Percentiles rank a stretch among this genome's conserved stretches.
These are phyloP conservation scores for Jatropha podagrica DNA, from an alignment of 441 rosid species.

Conservation along the genomic window DNA sequence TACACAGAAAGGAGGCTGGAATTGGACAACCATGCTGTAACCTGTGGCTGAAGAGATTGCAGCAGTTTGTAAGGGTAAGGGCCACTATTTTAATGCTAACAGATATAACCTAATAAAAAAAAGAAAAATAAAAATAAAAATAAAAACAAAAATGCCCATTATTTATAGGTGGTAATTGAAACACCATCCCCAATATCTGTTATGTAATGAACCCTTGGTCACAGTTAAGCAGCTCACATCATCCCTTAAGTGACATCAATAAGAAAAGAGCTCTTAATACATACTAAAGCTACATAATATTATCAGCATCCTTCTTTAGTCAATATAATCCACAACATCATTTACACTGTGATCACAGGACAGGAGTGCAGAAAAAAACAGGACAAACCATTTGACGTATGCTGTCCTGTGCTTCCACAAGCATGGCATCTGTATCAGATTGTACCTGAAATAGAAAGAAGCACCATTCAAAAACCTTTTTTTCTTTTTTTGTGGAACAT, in stretches of 20 bases:
- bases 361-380: not conserved
- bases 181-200: not conserved
- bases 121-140: too few relatives aligned
- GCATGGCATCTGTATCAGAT: slow-evolving; percentile 61
- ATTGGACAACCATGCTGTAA: too few relatives aligned
- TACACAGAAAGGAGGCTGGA: too few relatives aligned
- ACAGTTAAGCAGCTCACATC: not conserved
- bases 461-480: slow-evolving; percentile 19
- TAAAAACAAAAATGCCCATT: not conserved
- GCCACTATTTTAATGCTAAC: not conserved
- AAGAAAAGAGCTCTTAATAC: not conserved
- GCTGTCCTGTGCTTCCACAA: slow-evolving; percentile 60
- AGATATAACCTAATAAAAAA: not conserved
- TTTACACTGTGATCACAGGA: not conserved
- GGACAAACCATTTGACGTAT: slow-evolving; percentile 75
- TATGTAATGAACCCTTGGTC: not conserved
- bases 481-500: slow-evolving; percentile 10
- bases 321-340: not conserved
- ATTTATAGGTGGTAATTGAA: not conserved
- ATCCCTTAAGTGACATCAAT: not conserved
- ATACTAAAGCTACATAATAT: not conserved
- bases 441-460: slow-evolving; percentile 45
- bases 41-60: too few relatives aligned
- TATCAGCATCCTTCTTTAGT: not conserved
- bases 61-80: too few relatives aligned